Conservation (phyloP, 805 yeast species). For the Candida ulmi region DNA sequence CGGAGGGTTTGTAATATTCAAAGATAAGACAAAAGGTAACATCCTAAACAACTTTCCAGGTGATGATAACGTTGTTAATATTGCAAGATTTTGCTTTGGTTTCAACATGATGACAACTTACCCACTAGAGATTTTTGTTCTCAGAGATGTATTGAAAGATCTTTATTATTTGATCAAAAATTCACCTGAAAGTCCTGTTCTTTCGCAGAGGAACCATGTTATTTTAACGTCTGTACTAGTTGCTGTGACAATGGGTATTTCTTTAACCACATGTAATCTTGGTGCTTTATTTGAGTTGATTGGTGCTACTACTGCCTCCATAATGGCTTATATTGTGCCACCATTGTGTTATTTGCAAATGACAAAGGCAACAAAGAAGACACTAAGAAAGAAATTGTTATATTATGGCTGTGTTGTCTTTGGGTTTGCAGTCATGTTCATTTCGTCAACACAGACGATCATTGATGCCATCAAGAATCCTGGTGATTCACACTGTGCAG, state of each 20-base stretch:
- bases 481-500: slow-evolving; percentile 17
- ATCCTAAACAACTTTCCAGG: slow-evolving; percentile 81
- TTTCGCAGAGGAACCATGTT: slow-evolving; percentile 48
- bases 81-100: slow-evolving; percentile 89
- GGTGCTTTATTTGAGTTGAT: slow-evolving; percentile 87
- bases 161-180: slow-evolving; percentile 33
- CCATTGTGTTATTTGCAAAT: slow-evolving; percentile 76
- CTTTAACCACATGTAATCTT: slow-evolving; percentile 77
- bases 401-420: slow-evolving; percentile 58
- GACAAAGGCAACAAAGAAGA: slow-evolving; percentile 31
- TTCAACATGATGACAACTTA: slow-evolving; percentile 88
- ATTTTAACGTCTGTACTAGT: slow-evolving; percentile 62
- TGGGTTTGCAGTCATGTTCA: slow-evolving; percentile 72
- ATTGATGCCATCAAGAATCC: slow-evolving; percentile 23
- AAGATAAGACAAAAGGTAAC: slow-evolving; percentile 78
- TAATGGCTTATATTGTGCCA: slow-evolving; percentile 89
- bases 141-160: slow-evolving; percentile 80
- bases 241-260: slow-evolving; percentile 63
- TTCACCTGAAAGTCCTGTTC: slow-evolving; percentile 30
- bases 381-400: slow-evolving; percentile 43
- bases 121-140: slow-evolving; percentile 86
- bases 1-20: slow-evolving; percentile 72
- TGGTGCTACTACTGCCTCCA: slow-evolving; percentile 89
- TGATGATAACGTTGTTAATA: slow-evolving; percentile 67
- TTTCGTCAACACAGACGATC: slow-evolving; percentile 76